Evolutionary conservation across 305 asterid species (phyloP), one percentile per base, ranked within the genome.

Genomic region (Plantago rigida): DNA sequence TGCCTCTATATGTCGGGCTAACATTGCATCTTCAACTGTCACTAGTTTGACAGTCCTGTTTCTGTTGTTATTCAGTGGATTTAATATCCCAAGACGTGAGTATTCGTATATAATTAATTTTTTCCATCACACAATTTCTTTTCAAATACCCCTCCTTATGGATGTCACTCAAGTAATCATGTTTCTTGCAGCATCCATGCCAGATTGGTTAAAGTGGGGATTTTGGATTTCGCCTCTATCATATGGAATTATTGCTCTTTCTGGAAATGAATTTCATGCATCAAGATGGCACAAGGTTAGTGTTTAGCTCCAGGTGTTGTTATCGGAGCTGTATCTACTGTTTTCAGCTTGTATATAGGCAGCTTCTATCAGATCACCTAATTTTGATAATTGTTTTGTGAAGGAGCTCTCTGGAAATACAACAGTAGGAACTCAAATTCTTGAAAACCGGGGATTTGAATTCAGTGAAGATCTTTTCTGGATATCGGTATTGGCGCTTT

Each of bases 211-310:
- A 24, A 71, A 19, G 62, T 81, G 84, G 87, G 82, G 59, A 6
- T 79, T 78, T 71, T 81, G 87, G 87, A 39, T 69, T 48, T 78
- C 75, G 59, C 87, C 84, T 10, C 46, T 74, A 34, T 62, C 87
- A 9, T 76, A 78, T 39, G 87, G 81, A 1, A 75, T 78, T 69
- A 74, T 81, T 29, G 87, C 79, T 6, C n/a, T 81, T 48, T 10
- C 84, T 1, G 22, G 73, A 3, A 76, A 78, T 59, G 87, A 80
- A 60, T 75, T 80, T 68, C 81, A 65, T 6, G 72, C 79, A n/a
- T 77, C 77, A 52, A 53, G 85, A 31, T 80, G 85, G 85, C 74
- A 77, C 58, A 71, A 64, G 68, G 82, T 77, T 62, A 57, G 71
- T 26, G 19, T 36, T 17, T 56, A n/a, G 59, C 9, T 34, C 22